A percentile compares a stretch with the other conserved stretches of the same genome.
Conservation (phyloP, 495 filamentous ascomycete species). For the Xylaria longipes region DNA sequence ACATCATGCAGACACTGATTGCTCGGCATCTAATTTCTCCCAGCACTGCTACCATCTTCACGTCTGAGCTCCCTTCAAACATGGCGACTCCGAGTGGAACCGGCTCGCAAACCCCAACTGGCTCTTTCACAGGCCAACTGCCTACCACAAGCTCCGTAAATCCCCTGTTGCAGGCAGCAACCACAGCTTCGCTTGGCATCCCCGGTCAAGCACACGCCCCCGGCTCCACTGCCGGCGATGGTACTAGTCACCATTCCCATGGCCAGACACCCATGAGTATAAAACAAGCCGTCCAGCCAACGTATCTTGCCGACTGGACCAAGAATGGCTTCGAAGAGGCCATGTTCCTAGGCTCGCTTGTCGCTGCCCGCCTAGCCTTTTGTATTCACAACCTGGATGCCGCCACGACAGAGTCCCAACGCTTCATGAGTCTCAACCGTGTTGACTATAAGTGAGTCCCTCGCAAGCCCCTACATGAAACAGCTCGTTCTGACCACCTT, state of each 20-base stretch:
- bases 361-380: conserved; percentile 77
- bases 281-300: conserved; percentile 76
- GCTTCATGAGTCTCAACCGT: conserved; percentile 52
- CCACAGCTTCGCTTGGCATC: conserved; percentile 67
- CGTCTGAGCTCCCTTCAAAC: conserved; percentile 90
- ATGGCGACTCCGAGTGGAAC: conserved; percentile 89
- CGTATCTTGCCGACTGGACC: conserved; percentile 94
- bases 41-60: conserved; percentile 92
- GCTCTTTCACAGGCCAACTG: conserved; percentile 63
- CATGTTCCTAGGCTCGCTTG: conserved; percentile 81
- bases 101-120: conserved; percentile 84
- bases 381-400: conserved; percentile 56
- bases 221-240: conserved; percentile 48
- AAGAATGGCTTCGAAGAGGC: conserved; percentile 80
- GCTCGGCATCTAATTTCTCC: conserved; percentile 89
- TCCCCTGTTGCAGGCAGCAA: conserved; percentile 90
- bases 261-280: conserved; percentile 89
- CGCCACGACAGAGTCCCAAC: conserved; percentile 46
- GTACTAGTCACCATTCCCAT: conserved; percentile 68
- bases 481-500: conserved; percentile 24
- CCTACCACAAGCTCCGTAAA: conserved; percentile 70
- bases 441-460: conserved; percentile 58
- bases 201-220: conserved; percentile 50
- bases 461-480: background rate
- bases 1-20: conserved; percentile 77